A percentile compares a stretch with the other conserved stretches of the same genome.
Evolutionary conservation across 2,329 filamentous ascomycete genomes (phyloP).

Genomic region (Neobulgaria alba): DNA sequence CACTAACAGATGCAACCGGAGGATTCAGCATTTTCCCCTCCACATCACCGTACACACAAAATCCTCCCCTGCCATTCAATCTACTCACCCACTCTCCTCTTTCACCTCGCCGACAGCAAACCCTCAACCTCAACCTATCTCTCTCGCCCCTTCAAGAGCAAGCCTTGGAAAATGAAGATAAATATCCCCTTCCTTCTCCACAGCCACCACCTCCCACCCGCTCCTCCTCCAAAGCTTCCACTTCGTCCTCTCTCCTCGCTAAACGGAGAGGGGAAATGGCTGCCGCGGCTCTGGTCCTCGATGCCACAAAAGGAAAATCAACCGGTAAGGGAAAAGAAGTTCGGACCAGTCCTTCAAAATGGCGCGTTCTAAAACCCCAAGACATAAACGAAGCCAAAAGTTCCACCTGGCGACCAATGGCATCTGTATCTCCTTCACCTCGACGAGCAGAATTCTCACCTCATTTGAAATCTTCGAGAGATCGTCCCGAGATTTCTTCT

Average conservation of each 20-base stretch:
- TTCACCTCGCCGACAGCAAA: background rate
- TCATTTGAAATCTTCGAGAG: background rate
- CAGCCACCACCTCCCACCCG: constrained; percentile 8
- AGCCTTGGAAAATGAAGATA: background rate
- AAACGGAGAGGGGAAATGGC: constrained; percentile 44
- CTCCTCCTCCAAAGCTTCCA: constrained; percentile 7
- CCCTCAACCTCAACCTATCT: no score
- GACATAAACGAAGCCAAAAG: constrained; percentile 21
- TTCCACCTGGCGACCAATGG: constrained; percentile 21
- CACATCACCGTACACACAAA: background rate
- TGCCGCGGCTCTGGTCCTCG: constrained; percentile 35
- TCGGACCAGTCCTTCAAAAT: constrained; percentile 10
- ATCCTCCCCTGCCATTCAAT: background rate
- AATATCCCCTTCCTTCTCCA: constrained; percentile 1
- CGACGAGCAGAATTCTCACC: background rate
- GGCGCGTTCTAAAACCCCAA: constrained; percentile 20
- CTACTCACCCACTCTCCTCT: background rate
- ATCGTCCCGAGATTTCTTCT: background rate
- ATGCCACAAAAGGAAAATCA: constrained; percentile 14
- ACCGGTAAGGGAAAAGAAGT: background rate
- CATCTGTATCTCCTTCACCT: background rate
- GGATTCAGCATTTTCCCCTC: background rate
- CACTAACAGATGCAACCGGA: background rate
- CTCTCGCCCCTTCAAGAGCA: background rate
- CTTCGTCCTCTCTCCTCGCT: constrained; percentile 39